Percentiles rank a stretch among this genome's conserved stretches.
Evolutionary conservation across 371 early-diverging fungal genomes (phyloP).

Genomic region (Syncephalis plumigaleata): DNA sequence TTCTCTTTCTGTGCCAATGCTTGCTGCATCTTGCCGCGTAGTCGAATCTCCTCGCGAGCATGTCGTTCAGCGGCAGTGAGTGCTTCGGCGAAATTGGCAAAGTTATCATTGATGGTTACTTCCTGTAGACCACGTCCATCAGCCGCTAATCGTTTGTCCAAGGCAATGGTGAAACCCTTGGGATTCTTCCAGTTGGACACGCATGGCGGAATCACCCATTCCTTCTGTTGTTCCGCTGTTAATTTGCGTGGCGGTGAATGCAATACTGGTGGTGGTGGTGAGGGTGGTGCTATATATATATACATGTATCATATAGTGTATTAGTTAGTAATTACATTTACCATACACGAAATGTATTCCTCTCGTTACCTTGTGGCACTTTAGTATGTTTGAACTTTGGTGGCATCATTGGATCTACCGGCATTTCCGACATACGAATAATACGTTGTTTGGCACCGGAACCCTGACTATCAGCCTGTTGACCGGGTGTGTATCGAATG

Average conservation of each 20-base stretch:
- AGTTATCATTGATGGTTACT: conserved; percentile 78
- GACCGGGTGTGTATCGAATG: conserved; percentile 80
- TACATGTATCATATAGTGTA: not conserved
- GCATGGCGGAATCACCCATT: conserved; percentile 94
- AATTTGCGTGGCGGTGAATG: conserved; percentile 94
- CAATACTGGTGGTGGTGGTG: conserved; percentile 91
- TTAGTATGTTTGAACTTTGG: conserved; percentile 83
- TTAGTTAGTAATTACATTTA: not conserved
- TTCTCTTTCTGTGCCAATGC: conserved; percentile 89
- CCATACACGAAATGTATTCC: too few relatives aligned
- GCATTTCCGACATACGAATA: conserved; percentile 87
- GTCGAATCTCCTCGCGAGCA: conserved; percentile 83
- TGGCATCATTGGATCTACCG: conserved; percentile 91
- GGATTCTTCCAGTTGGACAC: conserved; percentile 98
- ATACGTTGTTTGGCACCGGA: conserved; percentile 62
- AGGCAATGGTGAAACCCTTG: conserved; percentile 93
- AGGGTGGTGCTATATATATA: conserved; percentile 34
- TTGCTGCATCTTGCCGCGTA: conserved; percentile 74
- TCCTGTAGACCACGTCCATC: conserved; percentile 93
- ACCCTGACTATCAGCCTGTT: conserved; percentile 36
- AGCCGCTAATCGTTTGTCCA: conserved; percentile 94
- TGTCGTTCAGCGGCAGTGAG: conserved; percentile 85
- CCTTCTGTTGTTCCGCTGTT: conserved; percentile 83
- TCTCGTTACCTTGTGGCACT: conserved; percentile 43
- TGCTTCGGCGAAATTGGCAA: conserved; percentile 90